phyloP scores from a whole-genome alignment of 2,329 filamentous ascomycete genomes.

The Monosporascus cannonballus region DNA sequence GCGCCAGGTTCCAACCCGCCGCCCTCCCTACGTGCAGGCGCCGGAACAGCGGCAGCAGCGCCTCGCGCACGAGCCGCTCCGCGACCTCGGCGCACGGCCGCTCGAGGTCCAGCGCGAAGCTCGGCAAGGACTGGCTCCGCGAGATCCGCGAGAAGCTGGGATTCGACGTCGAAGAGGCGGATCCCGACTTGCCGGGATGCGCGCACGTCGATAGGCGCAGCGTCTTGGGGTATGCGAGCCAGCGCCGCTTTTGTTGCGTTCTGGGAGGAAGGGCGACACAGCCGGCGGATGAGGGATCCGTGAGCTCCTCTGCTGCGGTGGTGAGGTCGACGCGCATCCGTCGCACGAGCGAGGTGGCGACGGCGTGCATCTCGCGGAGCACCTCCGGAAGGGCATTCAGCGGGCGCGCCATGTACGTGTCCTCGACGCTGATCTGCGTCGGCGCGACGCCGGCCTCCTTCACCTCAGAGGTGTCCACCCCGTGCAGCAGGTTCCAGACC shows the following conservation, averaged over 20 bases:
- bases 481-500: constrained; percentile 75
- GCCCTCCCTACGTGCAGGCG: constrained; percentile 64
- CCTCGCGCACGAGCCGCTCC: constrained; percentile 63
- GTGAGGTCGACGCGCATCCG: constrained; percentile 76
- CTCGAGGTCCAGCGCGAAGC: constrained; percentile 62
- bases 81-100: constrained; percentile 54
- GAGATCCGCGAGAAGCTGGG: constrained; percentile 60
- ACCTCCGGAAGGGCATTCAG: constrained; percentile 61
- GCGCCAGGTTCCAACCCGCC: constrained; percentile 69
- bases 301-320: constrained; percentile 34
- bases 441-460: constrained; percentile 66
- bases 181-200: constrained; percentile 20
- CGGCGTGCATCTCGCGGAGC: constrained; percentile 58
- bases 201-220: constrained; percentile 75
- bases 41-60: constrained; percentile 65
- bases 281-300: too few species aligned
- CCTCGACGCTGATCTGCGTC: constrained; percentile 88
- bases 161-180: constrained; percentile 41
- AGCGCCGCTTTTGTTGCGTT: constrained; percentile 30
- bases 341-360: constrained; percentile 65
- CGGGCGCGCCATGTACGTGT: constrained; percentile 69
- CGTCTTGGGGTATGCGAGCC: constrained; percentile 77
- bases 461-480: constrained; percentile 70
- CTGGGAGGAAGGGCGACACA: too few species aligned
- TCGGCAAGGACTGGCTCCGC: constrained; percentile 66